Conservation (phyloP, 192 early-diverging fungal genomes). For the Gonapodya prolifera region DNA sequence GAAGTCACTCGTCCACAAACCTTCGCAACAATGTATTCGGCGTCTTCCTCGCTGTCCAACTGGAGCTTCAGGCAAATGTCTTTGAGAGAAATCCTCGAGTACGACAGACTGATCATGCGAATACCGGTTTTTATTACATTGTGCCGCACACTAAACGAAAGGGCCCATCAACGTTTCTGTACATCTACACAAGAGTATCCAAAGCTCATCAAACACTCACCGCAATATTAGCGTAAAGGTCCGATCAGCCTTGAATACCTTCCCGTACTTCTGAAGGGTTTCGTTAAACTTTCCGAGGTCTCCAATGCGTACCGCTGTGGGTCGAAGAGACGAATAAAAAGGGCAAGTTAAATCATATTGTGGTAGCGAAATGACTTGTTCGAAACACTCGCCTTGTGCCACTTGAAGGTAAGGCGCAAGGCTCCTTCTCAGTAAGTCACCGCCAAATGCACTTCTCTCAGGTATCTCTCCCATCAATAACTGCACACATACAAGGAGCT, state of each 20-base stretch:
- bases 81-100: conserved; percentile 87
- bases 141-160: conserved; percentile 59
- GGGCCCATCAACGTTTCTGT: too few relatives aligned
- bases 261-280: conserved; percentile 55
- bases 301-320: conserved; percentile 91
- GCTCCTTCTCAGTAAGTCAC: conserved; percentile 69
- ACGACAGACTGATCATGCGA: conserved; percentile 88
- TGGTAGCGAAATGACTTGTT: not conserved
- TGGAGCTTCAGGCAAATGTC: conserved; percentile 97
- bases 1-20: conserved; percentile 6
- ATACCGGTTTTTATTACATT: conserved; percentile 99
- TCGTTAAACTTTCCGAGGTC: conserved; percentile 92
- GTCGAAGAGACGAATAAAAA: conserved; percentile 6
- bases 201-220: conserved; percentile 13
- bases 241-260: conserved; percentile 74
- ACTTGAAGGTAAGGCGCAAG: conserved; percentile 88
- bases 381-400: conserved; percentile 50
- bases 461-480: conserved; percentile 98
- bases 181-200: not conserved
- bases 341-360: not conserved
- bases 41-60: conserved; percentile 96
- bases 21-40: conserved; percentile 98
- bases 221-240: conserved; percentile 83
- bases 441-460: conserved; percentile 83
- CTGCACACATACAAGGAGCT: conserved; percentile 94